Conservation (phyloP, 306 rosid species). For the Quercus agrifolia region DNA sequence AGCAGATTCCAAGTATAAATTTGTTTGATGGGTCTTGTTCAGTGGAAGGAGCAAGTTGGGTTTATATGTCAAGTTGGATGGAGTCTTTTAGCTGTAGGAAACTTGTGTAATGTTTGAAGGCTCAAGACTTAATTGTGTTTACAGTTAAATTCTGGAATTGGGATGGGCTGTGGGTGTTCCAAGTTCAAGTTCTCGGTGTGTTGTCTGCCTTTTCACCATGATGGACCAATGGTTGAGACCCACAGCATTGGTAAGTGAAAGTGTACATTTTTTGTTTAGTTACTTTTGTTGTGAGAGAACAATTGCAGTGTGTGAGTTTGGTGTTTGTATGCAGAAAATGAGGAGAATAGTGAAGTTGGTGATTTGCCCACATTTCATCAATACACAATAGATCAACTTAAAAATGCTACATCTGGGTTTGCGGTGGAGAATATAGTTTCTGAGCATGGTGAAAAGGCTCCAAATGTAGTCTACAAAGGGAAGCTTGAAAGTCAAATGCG, state of each 20-base stretch:
- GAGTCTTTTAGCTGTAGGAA: conserved; percentile 22
- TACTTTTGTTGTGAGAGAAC: conserved; percentile 9
- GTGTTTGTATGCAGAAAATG: conserved; percentile 49
- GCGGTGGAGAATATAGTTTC: conserved; percentile 89
- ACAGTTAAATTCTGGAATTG: conserved; percentile 30
- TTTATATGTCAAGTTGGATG: conserved; percentile 18
- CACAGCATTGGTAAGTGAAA: conserved; percentile 46
- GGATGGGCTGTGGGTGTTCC: conserved; percentile 86
- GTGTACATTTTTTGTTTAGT: conserved; percentile 14
- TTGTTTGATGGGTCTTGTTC: conserved; percentile 16
- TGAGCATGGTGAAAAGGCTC: conserved; percentile 98
- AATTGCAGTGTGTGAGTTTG: conserved; percentile 20
- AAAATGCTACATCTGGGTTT: conserved; percentile 86
- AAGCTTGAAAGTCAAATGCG: conserved; percentile 78
- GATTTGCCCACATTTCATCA: conserved; percentile 64
- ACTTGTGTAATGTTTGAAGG: conserved; percentile 18
- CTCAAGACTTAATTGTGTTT: conserved; percentile 22
- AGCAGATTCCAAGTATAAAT: neutral
- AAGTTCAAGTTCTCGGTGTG: conserved; percentile 39
- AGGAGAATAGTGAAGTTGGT: conserved; percentile 47
- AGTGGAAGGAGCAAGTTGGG: conserved; percentile 18
- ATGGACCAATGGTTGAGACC: conserved; percentile 47
- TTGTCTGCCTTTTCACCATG: conserved; percentile 37
- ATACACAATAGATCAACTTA: conserved; percentile 74
- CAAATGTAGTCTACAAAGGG: conserved; percentile 93